Evolutionary conservation across 768 basidiomycete species (phyloP), one percentile per base, ranked within the genome.

Genomic region (Symmetrospora coprosmae): DNA sequence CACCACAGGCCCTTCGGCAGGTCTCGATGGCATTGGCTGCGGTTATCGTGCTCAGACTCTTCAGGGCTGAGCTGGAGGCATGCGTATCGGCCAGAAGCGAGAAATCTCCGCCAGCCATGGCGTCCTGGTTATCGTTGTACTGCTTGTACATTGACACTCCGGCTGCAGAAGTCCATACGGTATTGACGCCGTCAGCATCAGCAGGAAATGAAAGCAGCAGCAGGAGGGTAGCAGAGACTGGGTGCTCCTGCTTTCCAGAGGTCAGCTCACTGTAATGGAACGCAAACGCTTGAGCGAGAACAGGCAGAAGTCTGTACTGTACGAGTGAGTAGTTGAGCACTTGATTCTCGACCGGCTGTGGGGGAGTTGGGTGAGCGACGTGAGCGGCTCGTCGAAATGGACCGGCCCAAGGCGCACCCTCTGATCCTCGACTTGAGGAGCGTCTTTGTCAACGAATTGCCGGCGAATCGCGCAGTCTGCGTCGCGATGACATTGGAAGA

Each of bases 311-410:
- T 27, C 66, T 64, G 55, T 60, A 65, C 49, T 71, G 70, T 17
- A 71, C 70, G 56, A 69, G 64, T 37, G 64, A 66, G 63, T 71
- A 71, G 66, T 70, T 69, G 25, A 70, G 41, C 27, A 70, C 69
- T 21, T 63, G 65, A 2, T 55, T 66, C 56, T 70, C 69, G 51
- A 58, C 60, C 14, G 61, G 61, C 64, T 66, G 55, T 33, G n/a
- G n/a, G n/a, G n/a, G n/a, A n/a, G 49, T 48, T 19, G 23, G 49
- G 17, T 28, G 31, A 50, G 49, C 16, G 25, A 13, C 8, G 49
- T 33, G 11, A 30, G 9, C 23, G 17, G 25, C 13, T 21, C 13
- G 23, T 47, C 45, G 45, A 47, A 14, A n/a, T 25, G 14, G 23
- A 25, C 25, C 14, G 23, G 7, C 11, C 14, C 27, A 7, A 23